A percentile compares a stretch with the other conserved stretches of the same genome.
These are phyloP conservation scores for Dictyostelium intermedium DNA, from an alignment of 78 protist species.

Conservation along the genomic window DNA sequence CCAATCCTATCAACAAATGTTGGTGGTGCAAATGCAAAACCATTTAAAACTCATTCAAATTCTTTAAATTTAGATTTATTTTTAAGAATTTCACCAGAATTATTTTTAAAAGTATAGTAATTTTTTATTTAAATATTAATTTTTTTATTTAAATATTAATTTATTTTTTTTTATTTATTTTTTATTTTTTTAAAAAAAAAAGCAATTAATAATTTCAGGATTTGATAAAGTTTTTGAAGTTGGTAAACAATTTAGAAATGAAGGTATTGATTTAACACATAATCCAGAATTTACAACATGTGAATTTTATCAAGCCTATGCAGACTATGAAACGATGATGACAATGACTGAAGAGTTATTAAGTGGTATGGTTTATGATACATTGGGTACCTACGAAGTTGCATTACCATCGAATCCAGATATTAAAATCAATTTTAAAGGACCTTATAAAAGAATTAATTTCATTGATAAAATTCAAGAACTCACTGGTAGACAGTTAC, in stretches of 20 bases:
- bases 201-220: constrained; percentile 97
- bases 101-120: constrained; percentile 94
- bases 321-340: constrained; percentile 99
- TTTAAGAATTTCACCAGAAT: constrained; percentile 99
- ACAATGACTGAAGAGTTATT: constrained; percentile 95
- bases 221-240: constrained; percentile 99
- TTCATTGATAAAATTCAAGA: constrained; percentile 92
- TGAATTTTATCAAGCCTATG: constrained; percentile 99
- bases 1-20: constrained; percentile 96
- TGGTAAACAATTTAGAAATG: constrained; percentile 99
- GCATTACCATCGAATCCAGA: constrained; percentile 78
- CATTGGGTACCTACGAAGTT: constrained; percentile 68
- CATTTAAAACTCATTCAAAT: constrained; percentile 98
- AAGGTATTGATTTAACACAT: constrained; percentile 98
- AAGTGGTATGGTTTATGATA: constrained; percentile 80
- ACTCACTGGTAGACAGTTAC: constrained; percentile 59
- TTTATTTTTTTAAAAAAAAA: too few species aligned
- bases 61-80: constrained; percentile 95
- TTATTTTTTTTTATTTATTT: not conserved
- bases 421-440: constrained; percentile 95
- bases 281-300: constrained; percentile 99
- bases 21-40: constrained; percentile 99
- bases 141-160: too few species aligned
- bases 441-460: constrained; percentile 95
- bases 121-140: not conserved